Evolutionary conservation across 768 basidiomycete genomes (phyloP).

Genomic region (Collybia mongolica): DNA sequence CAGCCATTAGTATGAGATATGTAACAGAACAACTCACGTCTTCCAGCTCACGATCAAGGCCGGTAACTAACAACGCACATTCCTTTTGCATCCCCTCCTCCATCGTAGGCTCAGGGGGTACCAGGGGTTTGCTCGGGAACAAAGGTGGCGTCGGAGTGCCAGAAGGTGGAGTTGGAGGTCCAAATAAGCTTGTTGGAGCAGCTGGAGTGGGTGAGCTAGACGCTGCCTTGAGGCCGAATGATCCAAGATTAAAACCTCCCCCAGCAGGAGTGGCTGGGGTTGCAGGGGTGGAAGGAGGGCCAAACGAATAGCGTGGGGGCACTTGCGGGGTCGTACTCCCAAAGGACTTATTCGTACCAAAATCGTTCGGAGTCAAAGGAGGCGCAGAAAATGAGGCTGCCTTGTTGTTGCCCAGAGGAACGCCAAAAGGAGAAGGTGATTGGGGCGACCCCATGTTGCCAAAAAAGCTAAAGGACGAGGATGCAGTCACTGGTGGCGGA

Average conservation of each 20-base stretch:
- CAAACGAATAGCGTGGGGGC: background rate
- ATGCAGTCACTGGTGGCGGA: background rate
- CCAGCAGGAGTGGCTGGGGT: background rate
- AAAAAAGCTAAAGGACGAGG: background rate
- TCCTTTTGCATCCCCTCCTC: constrained; percentile 72
- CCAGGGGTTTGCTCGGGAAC: constrained; percentile 1
- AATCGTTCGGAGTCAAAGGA: background rate
- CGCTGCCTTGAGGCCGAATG: constrained; percentile 1
- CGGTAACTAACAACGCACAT: constrained; percentile 46
- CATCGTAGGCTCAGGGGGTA: constrained; percentile 25
- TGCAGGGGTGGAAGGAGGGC: background rate
- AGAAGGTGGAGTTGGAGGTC: constrained; percentile 9
- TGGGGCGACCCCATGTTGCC: background rate
- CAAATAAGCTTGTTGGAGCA: constrained; percentile 6
- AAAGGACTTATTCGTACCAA: background rate
- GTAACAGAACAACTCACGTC: constrained; percentile 43
- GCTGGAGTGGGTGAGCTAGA: background rate
- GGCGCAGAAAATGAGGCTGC: background rate
- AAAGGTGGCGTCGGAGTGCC: constrained; percentile 4
- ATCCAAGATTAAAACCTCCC: background rate
- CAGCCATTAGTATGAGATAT: constrained; percentile 1
- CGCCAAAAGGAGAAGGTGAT: background rate
- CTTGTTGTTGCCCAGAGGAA: background rate
- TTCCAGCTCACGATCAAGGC: constrained; percentile 52
- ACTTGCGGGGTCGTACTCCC: background rate